phyloP scores from a whole-genome alignment of 805 yeast species.

The Ogataea saltuana region DNA sequence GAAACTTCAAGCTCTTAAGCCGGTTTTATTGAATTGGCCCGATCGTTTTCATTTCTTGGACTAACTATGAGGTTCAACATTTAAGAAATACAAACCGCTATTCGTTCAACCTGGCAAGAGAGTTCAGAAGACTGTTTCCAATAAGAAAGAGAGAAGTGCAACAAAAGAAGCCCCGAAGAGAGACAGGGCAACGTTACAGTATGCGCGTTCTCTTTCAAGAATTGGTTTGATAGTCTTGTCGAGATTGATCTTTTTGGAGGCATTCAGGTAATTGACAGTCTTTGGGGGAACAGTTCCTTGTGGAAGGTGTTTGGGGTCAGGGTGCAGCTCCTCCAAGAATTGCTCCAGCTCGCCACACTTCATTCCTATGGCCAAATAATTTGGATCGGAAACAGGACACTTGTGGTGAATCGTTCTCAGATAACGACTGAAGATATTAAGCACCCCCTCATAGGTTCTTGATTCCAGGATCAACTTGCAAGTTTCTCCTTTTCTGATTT shows the following conservation, averaged over 20 bases:
- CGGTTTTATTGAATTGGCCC: neutral
- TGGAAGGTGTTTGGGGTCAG: slow-evolving; percentile 55
- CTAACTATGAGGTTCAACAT: no score
- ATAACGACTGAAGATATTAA: slow-evolving; percentile 73
- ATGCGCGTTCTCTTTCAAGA: slow-evolving; percentile 21
- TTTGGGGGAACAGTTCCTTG: slow-evolving; percentile 46
- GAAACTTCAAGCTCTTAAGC: neutral
- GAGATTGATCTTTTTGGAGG: slow-evolving; percentile 42
- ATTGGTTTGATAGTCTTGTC: slow-evolving; percentile 29
- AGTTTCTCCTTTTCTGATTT: slow-evolving; percentile 89
- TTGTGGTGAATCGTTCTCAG: slow-evolving; percentile 75
- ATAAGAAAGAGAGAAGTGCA: slow-evolving; percentile 8
- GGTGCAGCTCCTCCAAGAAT: slow-evolving; percentile 76
- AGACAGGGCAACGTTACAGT: slow-evolving; percentile 19
- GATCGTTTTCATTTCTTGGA: neutral
- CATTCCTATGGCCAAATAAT: slow-evolving; percentile 79
- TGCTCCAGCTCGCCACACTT: slow-evolving; percentile 88
- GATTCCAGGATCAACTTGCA: slow-evolving; percentile 72
- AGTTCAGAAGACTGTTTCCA: neutral
- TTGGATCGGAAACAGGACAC: slow-evolving; percentile 80
- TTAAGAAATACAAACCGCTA: neutral
- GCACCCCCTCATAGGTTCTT: slow-evolving; percentile 73
- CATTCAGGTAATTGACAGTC: slow-evolving; percentile 50
- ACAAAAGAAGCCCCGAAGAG: slow-evolving; percentile 25
- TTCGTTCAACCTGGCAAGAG: neutral